Base-by-base conservation (phyloP, 352 stramenopile genomes). In the Phytophthora pluvialis region DNA sequence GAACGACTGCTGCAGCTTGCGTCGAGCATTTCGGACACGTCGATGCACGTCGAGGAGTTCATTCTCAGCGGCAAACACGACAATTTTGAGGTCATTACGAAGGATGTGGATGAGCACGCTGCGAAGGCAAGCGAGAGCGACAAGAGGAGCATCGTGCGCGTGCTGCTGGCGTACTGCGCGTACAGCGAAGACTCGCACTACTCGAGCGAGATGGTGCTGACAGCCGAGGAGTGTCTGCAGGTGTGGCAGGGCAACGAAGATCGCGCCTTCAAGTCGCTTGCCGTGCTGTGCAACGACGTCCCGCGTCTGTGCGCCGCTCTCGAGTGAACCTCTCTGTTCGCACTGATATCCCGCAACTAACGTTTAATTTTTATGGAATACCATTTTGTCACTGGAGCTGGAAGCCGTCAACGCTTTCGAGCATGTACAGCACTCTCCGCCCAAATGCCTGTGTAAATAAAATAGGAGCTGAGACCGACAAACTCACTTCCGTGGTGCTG, bases 101-200 rank as follows among this genome's bases (percentile, higher is more conserved):
- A 67, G n/a, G 78, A 90, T 36, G 83, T 90, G 42, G 60, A 76
- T 10, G 33, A 63, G 10, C 53, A 66, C 26, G 70, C 72, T 40
- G 75, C 68, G 53, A 53, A 71, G 7, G 60, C 62, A 25, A 66
- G 63, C 9, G 66, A 79, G 5, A 73, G 76, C 38, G 74, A 81
- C 35, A 80, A 76, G 31, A 78, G 67, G 43, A 72, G 62, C 28
- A 60, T 91, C 39, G 80, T 75, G 10, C 81, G 83, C 44, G 66
- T 94, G 28, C 77, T 94, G 36, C 73, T 88, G 44, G 85, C 85
- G 1, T 90, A 85, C 62, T 88, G 80, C 31, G 87, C 81, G n/a
- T 91, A 93, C 71, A 91, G 80, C 47, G 76, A 91, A 68, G 81
- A 81, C 44, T 64, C 78, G 16, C 77, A 80, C 36, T 94, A 89